These are phyloP conservation scores for Aspergillus fijiensis DNA, from an alignment of 2,329 filamentous ascomycete genomes.

Conservation along the genomic window DNA sequence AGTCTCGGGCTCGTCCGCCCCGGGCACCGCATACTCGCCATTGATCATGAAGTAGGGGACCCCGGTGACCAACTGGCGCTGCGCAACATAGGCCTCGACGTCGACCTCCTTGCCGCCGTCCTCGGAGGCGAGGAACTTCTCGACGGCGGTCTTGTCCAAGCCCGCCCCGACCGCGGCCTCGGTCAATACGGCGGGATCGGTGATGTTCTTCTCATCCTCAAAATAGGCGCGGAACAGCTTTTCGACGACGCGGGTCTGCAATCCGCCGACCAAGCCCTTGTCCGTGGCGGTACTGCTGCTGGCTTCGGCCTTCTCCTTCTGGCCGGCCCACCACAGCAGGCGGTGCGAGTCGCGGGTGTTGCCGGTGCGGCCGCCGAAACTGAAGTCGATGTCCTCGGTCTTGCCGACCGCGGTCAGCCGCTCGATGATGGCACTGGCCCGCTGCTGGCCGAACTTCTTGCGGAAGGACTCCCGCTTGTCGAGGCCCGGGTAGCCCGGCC, in stretches of 20 bases:
- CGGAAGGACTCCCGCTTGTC: conserved; percentile 60
- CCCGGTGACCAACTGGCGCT: conserved; percentile 58
- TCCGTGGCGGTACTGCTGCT: conserved; percentile 9
- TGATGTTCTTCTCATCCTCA: conserved; percentile 64
- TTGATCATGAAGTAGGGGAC: conserved; percentile 78
- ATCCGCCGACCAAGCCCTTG: conserved; percentile 40
- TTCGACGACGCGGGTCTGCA: conserved; percentile 61
- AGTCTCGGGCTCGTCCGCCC: conserved; percentile 67
- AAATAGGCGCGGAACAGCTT: conserved; percentile 67
- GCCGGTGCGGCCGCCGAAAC: conserved; percentile 68
- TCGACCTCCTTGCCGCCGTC: conserved; percentile 60
- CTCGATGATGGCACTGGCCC: conserved; percentile 57
- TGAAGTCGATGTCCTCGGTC: conserved; percentile 70
- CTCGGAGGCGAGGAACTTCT: conserved; percentile 55
- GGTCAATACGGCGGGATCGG: conserved; percentile 53
- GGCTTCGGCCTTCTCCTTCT: conserved; percentile 39
- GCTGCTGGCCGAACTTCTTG: conserved; percentile 63
- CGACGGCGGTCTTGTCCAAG: conserved; percentile 53
- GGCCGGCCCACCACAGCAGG: conserved; percentile 67
- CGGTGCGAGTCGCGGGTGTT: conserved; percentile 79
- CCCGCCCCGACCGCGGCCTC: conserved; percentile 56
- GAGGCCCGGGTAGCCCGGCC: conserved; percentile 51
- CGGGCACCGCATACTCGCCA: conserved; percentile 64
- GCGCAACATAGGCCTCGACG: conserved; percentile 54
- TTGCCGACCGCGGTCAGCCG: conserved; percentile 60